A percentile compares a stretch with the other conserved stretches of the same genome.
phyloP scores from a whole-genome alignment of 495 filamentous ascomycete genomes.

The Aspergillus cavernicola region DNA sequence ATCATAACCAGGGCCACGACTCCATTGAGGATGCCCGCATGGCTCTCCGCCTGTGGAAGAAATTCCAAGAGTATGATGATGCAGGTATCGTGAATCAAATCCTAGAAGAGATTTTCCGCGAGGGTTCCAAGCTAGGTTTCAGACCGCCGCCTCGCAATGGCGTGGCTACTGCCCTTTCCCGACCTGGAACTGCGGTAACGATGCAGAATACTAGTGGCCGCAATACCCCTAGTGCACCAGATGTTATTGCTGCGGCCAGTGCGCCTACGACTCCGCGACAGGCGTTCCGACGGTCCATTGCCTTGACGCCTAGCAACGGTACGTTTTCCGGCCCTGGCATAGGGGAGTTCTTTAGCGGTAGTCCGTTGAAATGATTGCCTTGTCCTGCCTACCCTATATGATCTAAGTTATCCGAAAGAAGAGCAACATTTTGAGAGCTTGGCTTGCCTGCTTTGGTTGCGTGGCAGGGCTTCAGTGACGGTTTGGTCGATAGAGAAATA shows the following conservation, averaged over 20 bases:
- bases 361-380: slow-evolving; percentile 35
- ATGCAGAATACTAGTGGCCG: slow-evolving; percentile 42
- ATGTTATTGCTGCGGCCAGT: slow-evolving; percentile 26
- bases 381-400: neutral
- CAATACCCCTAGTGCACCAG: slow-evolving; percentile 42
- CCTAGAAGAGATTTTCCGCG: slow-evolving; percentile 75
- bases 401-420: slow-evolving; percentile 2
- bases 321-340: slow-evolving; percentile 40
- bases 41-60: slow-evolving; percentile 82
- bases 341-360: slow-evolving; percentile 42
- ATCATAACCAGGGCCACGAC: slow-evolving; percentile 62
- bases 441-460: neutral
- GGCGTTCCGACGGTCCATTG: slow-evolving; percentile 44
- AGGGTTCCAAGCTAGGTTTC: slow-evolving; percentile 67
- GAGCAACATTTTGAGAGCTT: slow-evolving; percentile 8
- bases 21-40: slow-evolving; percentile 90
- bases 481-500: slow-evolving; percentile 10
- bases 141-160: slow-evolving; percentile 59
- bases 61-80: slow-evolving; percentile 83
- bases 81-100: slow-evolving; percentile 72
- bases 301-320: slow-evolving; percentile 45
- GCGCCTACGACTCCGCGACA: slow-evolving; percentile 43
- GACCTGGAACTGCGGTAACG: slow-evolving; percentile 43
- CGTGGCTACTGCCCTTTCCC: slow-evolving; percentile 33
- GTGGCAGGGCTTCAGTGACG: neutral